Conservation (phyloP, 345 rosid species). For the Populus simonii region DNA sequence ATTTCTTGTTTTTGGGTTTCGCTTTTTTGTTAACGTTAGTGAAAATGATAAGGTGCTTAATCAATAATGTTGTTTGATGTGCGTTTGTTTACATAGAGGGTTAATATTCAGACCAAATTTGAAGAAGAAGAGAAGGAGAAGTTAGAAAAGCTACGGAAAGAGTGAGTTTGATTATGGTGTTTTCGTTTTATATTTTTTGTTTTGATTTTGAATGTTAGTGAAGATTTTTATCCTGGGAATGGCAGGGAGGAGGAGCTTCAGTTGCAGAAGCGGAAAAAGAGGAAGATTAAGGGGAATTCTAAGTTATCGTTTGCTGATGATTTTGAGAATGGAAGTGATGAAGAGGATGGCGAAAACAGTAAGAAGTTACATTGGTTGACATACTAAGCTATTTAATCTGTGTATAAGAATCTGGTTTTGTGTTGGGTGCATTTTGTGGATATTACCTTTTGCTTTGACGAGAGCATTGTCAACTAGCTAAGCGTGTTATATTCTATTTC, state of each 20-base stretch:
- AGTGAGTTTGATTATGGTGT: constrained; percentile 43
- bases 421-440: background rate
- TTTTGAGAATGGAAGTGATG: constrained; percentile 74
- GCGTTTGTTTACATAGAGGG: constrained; percentile 50
- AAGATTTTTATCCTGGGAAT: constrained; percentile 5
- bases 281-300: constrained; percentile 73
- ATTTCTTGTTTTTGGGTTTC: background rate
- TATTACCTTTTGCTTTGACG: background rate
- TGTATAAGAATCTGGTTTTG: background rate
- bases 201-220: background rate
- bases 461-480: background rate
- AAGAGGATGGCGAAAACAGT: constrained; percentile 56
- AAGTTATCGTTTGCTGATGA: constrained; percentile 86
- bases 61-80: background rate
- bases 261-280: constrained; percentile 80
- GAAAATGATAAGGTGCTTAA: background rate
- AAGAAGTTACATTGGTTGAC: constrained; percentile 14
- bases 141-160: constrained; percentile 81
- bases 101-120: constrained; percentile 80
- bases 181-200: background rate
- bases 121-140: constrained; percentile 99
- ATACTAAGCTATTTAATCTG: background rate
- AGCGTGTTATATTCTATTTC: background rate
- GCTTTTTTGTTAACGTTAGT: background rate
- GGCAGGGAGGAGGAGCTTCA: constrained; percentile 89